Percentiles rank a stretch among this genome's conserved stretches.
phyloP scores from a whole-genome alignment of 495 filamentous ascomycete species.

The Penicillium manginii region DNA sequence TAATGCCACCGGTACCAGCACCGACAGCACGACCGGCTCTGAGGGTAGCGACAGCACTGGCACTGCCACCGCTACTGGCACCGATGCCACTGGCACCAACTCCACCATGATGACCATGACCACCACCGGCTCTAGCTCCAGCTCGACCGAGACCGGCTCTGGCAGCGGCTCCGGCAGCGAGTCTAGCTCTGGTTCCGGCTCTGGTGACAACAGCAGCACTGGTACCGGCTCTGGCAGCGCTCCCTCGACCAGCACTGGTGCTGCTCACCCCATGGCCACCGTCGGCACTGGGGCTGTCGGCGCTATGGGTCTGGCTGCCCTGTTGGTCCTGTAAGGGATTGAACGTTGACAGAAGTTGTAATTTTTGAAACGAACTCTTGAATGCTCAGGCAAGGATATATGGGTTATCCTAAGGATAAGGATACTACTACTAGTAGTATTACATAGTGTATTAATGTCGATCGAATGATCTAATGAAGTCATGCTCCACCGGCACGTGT shows the following conservation, averaged over 20 bases:
- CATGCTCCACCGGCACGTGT: constrained; percentile 18
- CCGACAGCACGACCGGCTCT: constrained; percentile 4
- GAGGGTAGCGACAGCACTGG: neutral
- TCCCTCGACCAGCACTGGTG: constrained; percentile 29
- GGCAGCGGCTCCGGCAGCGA: neutral
- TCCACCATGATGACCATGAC: constrained; percentile 1
- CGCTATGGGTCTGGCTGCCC: constrained; percentile 43
- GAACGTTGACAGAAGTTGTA: neutral
- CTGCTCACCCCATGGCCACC: constrained; percentile 40
- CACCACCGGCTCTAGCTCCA: constrained; percentile 9
- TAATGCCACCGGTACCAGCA: constrained; percentile 2
- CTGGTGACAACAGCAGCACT: constrained; percentile 1
- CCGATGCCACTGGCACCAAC: neutral
- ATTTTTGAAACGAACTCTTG: neutral
- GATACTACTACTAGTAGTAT: constrained; percentile 1
- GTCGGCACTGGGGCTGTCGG: constrained; percentile 42
- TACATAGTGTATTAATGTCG: constrained; percentile 29
- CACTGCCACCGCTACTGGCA: constrained; percentile 2
- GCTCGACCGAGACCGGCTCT: constrained; percentile 9
- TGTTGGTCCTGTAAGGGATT: constrained; percentile 43
- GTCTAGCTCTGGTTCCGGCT: constrained; percentile 1
- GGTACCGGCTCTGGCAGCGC: constrained; percentile 25
- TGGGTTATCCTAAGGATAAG: neutral
- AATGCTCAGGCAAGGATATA: neutral
- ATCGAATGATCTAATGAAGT: constrained; percentile 25